Base-by-base conservation (phyloP, 495 filamentous ascomycete species). In the Trichocladium antarcticum region DNA sequence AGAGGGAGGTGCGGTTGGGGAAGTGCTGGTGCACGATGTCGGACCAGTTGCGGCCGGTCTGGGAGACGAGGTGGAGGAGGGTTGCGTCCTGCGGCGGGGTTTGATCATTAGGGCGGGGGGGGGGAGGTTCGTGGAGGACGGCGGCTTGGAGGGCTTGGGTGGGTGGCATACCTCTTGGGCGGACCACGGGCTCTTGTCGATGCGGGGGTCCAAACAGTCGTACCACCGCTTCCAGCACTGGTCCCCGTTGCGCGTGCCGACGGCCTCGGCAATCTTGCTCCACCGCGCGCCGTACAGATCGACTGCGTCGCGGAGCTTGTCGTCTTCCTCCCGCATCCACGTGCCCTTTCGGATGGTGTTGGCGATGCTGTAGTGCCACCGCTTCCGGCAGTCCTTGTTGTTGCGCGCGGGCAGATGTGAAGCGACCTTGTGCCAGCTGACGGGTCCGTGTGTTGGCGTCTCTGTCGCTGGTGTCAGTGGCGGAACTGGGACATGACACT, bases 341-440 rank as follows among this genome's bases (percentile, higher is more conserved):
- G 65, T 56, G 31, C 68, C 68, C 45, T 67, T 68, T 10, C 62
- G 53, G n/a, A 68, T 62, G 1, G 59, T 64, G 40, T 65, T 61
- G 41, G 61, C 63, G 19, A 64, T 57, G 47, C 63, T 62, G 49
- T 67, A 66, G 38, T 59, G 56, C 67, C 67, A 70, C 8, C 67
- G 61, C 42, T 70, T 70, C 7, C 67, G 55, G 37, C 67, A 70
- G 48, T 70, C 65, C 29, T 70, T 70, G 58, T 70, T 70, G 41
- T 64, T 70, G 7, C 67, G 57, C 5, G 61, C 56, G 0, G 67
- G 66, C 28, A 70, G 61, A 21, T 65, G 56, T 34, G 57, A 49
- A 7, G 67, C 67, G 22, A 70, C 63, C 20, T 50, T 53, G 54
- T 66, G 61, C 67, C 67, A 70, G 49, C 65, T 70, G 45, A 70